phyloP scores from a whole-genome alignment of 345 rosid genomes.

The Hibiscus syriacus region DNA sequence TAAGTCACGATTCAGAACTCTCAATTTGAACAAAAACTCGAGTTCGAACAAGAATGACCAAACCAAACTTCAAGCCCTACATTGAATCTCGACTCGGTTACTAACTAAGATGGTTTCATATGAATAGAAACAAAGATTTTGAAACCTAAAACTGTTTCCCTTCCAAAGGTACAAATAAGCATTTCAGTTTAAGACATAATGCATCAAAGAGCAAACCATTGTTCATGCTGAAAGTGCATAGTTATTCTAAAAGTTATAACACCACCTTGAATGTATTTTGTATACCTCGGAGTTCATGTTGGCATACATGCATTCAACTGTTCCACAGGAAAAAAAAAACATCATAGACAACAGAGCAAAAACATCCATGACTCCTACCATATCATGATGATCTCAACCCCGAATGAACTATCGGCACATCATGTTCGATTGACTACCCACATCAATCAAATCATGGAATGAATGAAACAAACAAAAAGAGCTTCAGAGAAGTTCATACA shows the following conservation, averaged over 20 bases:
- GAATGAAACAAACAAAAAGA: neutral
- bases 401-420: neutral
- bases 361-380: neutral
- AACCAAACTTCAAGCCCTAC: too few relatives aligned
- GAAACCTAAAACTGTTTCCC: neutral
- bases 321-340: neutral
- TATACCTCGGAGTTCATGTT: neutral
- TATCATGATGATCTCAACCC: neutral
- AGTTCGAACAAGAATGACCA: too few relatives aligned
- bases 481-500: too few relatives aligned
- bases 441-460: neutral
- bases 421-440: neutral
- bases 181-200: neutral
- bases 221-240: neutral
- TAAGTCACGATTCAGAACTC: too few relatives aligned
- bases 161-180: neutral
- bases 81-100: too few relatives aligned
- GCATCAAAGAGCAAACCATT: neutral
- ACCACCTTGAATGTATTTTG: neutral
- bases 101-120: neutral
- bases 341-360: too few relatives aligned
- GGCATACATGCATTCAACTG: neutral
- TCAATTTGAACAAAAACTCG: too few relatives aligned
- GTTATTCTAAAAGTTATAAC: too few relatives aligned
- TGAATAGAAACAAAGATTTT: neutral